Base-by-base conservation (phyloP, 208 protist genomes). In the Phytomonas francai region DNA sequence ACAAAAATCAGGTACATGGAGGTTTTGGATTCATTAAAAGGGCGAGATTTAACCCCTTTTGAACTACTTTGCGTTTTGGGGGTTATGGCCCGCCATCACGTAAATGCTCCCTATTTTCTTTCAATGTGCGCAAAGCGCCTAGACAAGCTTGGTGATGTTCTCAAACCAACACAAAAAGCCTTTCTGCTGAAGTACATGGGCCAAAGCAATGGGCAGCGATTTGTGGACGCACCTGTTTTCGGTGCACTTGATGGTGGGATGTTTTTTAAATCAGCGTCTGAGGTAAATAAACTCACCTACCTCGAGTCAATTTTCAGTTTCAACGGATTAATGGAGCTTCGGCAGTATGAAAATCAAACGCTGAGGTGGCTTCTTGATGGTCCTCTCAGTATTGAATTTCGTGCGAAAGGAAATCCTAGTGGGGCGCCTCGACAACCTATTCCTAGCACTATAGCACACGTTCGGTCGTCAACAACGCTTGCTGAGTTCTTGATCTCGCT, bases 141-240 rank as follows among this genome's bases (percentile, higher is more conserved):
- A 61, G 71, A 68, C 0, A 51, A 71, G 56, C 73, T 77, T 19
- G 58, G 45, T 25, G 57, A 51, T 45, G 33, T 34, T 3, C 64
- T 91, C 29, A 69, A 68, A 7, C 58, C 63, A 2, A 34, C 58
- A 4, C 75, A 85, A 63, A 85, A 83, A 70, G 79, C 68, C 42
- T 32, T 73, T 14, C 33, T 86, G 64, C 69, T 91, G 42, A 83
- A 84, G 72, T 83, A 77, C 56, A 71, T 91, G 2, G 85, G 78
- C 30, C 76, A 88, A 63, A 66, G 59, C 25, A 63, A 78, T 19
- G 81, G 72, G 2, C 73, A 85, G 60, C 71, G 78, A 3, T 79
- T 87, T 54, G 69, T 90, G 42, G 69, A 65, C 63, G 71, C 70
- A 9, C 81, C 81, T 28, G 67, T 57, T 57, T 67, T 74, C 14